phyloP scores from a whole-genome alignment of 2,329 filamentous ascomycete genomes.

The Fusarium oligoseptatum region DNA sequence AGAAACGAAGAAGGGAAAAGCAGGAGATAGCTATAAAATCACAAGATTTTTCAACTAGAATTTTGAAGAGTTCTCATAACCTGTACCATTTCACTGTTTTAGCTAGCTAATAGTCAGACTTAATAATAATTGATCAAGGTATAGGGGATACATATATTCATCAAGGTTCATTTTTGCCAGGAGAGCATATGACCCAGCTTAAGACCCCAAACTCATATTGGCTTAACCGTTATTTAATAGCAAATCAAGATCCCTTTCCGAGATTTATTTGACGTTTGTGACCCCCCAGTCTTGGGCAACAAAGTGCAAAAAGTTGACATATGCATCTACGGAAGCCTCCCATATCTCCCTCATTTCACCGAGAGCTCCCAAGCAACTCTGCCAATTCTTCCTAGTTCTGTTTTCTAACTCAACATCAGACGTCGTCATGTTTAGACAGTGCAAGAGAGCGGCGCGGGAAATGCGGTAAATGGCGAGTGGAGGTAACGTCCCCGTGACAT shows the following conservation, averaged over 20 bases:
- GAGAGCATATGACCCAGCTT: background rate
- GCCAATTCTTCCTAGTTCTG: background rate
- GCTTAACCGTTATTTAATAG: background rate
- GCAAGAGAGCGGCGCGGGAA: background rate
- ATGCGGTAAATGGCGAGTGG: background rate
- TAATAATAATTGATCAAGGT: background rate
- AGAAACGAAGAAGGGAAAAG: conserved; percentile 77
- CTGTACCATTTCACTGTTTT: background rate
- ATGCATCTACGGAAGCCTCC: background rate
- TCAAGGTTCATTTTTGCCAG: background rate
- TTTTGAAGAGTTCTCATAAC: background rate
- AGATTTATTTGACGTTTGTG: background rate
- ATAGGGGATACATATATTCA: background rate
- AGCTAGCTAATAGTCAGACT: background rate
- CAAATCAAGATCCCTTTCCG: background rate
- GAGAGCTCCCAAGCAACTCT: background rate
- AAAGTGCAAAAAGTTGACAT: background rate
- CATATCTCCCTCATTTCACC: background rate
- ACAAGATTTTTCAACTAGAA: conserved; percentile 85
- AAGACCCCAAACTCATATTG: background rate
- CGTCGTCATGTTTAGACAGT: background rate
- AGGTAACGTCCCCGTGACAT: background rate
- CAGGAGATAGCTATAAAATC: conserved; percentile 68
- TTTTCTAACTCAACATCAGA: background rate
- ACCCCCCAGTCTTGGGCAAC: background rate